Percentiles rank a stretch among this genome's conserved stretches.
phyloP scores from a whole-genome alignment of 2,329 filamentous ascomycete genomes.

The Scedosporium aurantiacum region DNA sequence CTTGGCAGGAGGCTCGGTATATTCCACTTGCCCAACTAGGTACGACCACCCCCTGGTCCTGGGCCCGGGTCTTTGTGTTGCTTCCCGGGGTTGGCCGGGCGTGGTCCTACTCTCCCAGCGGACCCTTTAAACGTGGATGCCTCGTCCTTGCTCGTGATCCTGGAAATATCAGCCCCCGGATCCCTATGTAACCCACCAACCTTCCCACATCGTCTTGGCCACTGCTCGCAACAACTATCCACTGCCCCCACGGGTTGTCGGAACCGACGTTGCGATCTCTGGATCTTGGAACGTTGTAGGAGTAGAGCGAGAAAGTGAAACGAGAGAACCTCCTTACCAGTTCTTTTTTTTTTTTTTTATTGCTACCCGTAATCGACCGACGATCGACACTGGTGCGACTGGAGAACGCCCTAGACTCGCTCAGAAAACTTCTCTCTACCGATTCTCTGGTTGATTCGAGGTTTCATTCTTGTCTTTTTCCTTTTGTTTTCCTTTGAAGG shows the following conservation, averaged over 20 bases:
- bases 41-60: not conserved
- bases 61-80: no score
- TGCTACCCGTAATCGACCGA: not conserved
- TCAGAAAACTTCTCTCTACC: no score
- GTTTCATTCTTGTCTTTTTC: no score
- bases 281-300: not conserved
- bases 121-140: not conserved
- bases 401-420: no score
- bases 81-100: no score
- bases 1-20: not conserved
- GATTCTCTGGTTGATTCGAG: no score
- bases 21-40: not conserved
- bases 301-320: not conserved
- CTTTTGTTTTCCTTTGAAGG: no score
- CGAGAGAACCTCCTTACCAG: not conserved
- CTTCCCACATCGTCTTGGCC: not conserved
- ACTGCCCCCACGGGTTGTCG: not conserved
- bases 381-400: no score
- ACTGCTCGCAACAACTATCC: not conserved
- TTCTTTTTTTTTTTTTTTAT: not conserved
- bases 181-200: not conserved
- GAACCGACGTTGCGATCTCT: not conserved
- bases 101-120: not conserved
- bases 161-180: slow-evolving; percentile 1
- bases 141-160: not conserved